phyloP scores from a whole-genome alignment of 2,329 filamentous ascomycete genomes.

The Aspergillus felis region DNA sequence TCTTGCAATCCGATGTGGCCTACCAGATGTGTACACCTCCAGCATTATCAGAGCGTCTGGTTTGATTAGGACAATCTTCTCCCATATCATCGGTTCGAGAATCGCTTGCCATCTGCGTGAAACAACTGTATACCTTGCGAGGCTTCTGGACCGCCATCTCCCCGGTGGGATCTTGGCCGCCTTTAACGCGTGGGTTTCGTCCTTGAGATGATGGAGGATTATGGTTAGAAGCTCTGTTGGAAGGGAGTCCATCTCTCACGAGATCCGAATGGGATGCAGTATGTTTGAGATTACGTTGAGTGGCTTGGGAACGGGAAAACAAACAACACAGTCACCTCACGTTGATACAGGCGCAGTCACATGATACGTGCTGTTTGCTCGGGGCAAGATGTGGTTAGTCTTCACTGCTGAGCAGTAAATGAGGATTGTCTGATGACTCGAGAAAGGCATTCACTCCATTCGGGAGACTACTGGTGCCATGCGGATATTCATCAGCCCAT shows the following conservation, averaged over 20 bases:
- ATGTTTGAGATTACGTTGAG: neutral
- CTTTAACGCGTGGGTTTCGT: too few species aligned
- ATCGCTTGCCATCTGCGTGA: neutral
- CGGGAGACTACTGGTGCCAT: too few species aligned
- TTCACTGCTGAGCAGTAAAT: neutral
- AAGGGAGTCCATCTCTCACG: neutral
- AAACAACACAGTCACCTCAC: neutral
- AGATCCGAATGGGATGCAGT: neutral
- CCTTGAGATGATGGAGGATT: neutral
- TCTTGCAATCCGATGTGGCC: neutral
- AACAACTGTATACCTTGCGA: neutral
- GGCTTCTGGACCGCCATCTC: neutral
- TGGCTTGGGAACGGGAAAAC: too few species aligned
- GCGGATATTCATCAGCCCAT: too few species aligned
- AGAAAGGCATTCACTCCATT: too few species aligned
- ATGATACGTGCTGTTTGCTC: neutral
- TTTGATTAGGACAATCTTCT: neutral
- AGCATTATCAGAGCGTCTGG: neutral
- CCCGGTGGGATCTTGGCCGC: too few species aligned
- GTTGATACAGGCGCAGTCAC: neutral
- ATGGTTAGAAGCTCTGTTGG: neutral
- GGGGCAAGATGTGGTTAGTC: neutral
- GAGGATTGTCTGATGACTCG: too few species aligned
- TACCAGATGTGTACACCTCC: neutral
- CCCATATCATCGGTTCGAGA: neutral